A percentile compares a stretch with the other conserved stretches of the same genome.
These are phyloP conservation scores for Aspergillus sergii DNA, from an alignment of 2,329 filamentous ascomycete genomes.

Conservation along the genomic window DNA sequence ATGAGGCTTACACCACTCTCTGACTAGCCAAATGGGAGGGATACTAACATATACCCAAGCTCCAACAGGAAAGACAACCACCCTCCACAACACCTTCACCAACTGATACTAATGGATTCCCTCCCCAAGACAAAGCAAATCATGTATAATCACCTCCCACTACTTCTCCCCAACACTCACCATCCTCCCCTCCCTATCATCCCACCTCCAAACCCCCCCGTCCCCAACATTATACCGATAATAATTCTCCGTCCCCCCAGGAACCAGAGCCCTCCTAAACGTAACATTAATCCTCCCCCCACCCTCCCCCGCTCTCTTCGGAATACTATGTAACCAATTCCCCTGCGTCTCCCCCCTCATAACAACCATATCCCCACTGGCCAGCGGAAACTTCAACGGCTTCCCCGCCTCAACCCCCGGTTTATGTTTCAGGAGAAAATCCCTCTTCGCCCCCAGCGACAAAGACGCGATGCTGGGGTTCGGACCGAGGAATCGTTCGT, in stretches of 20 bases:
- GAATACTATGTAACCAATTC: constrained; percentile 77
- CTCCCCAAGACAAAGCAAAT: too few relatives aligned
- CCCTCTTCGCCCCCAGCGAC: constrained; percentile 69
- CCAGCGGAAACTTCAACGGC: constrained; percentile 58
- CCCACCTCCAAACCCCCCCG: constrained; percentile 71
- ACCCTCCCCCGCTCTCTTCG: constrained; percentile 68
- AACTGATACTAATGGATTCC: too few relatives aligned
- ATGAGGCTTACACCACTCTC: too few relatives aligned
- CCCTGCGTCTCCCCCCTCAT: constrained; percentile 77
- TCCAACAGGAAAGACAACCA: too few relatives aligned
- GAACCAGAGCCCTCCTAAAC: constrained; percentile 70
- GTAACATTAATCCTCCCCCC: constrained; percentile 76
- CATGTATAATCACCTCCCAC: not conserved
- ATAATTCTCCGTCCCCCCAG: constrained; percentile 77
- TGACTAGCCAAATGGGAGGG: too few relatives aligned
- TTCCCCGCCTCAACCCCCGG: constrained; percentile 48
- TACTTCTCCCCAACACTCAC: constrained; percentile 3
- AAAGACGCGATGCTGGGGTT: constrained; percentile 75
- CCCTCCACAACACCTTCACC: too few relatives aligned
- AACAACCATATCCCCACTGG: constrained; percentile 74
- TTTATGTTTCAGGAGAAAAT: constrained; percentile 82
- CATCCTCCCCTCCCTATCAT: constrained; percentile 45
- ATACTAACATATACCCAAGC: too few relatives aligned
- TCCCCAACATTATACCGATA: constrained; percentile 80
- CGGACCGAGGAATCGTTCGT: constrained; percentile 73